Conservation (phyloP, 2,329 filamentous ascomycete genomes). For the Metarhizium album region DNA sequence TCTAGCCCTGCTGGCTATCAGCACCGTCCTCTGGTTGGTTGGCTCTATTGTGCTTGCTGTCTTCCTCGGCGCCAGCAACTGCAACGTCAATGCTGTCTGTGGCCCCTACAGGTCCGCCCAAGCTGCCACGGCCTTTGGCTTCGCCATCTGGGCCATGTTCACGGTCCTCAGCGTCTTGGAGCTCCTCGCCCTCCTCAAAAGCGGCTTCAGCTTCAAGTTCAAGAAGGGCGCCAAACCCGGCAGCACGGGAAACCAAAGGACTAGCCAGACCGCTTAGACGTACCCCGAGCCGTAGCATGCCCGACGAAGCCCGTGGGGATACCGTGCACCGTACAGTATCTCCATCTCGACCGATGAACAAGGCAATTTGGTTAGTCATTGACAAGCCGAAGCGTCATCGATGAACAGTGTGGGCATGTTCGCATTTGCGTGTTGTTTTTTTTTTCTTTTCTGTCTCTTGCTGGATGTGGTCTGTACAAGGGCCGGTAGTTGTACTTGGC, state of each 20-base stretch:
- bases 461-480: neutral
- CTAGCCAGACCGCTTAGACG: conserved; percentile 8
- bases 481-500: neutral
- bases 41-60: conserved; percentile 71
- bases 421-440: neutral
- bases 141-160: conserved; percentile 49
- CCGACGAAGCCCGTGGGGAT: neutral
- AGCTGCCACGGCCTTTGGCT: conserved; percentile 55
- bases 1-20: conserved; percentile 57
- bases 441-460: neutral
- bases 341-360: neutral
- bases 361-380: neutral
- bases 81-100: conserved; percentile 46
- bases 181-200: conserved; percentile 28
- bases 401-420: neutral
- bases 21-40: conserved; percentile 83
- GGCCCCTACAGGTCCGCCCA: conserved; percentile 36
- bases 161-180: conserved; percentile 36
- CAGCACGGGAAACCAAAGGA: conserved; percentile 10
- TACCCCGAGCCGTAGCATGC: conserved; percentile 1
- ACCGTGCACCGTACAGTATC: neutral
- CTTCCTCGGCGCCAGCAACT: conserved; percentile 42
- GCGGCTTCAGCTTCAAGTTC: conserved; percentile 3
- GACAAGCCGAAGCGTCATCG: neutral
- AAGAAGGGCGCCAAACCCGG: conserved; percentile 20